Evolutionary conservation across 2,329 filamentous ascomycete genomes (phyloP).

Genomic region (Arthrobotrys megalospora): DNA sequence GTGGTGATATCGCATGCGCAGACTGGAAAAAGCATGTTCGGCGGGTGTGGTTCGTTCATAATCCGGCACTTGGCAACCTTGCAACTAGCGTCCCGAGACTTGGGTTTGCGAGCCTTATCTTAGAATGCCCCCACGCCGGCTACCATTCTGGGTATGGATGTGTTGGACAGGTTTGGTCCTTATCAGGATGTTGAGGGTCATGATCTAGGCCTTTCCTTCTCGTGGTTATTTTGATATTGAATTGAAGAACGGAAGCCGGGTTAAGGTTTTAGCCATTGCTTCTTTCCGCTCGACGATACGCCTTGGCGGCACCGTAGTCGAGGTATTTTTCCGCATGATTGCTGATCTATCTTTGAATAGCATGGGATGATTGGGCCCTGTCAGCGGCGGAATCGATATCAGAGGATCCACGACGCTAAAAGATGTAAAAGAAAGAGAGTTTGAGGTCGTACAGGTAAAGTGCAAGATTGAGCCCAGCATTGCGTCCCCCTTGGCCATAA

Average conservation of each 20-base stretch:
- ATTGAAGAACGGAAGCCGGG: not conserved
- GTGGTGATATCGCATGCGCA: slow-evolving; percentile 24
- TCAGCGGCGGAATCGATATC: not conserved
- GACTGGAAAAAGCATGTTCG: slow-evolving; percentile 20
- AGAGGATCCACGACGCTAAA: slow-evolving; percentile 7
- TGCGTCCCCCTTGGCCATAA: not conserved
- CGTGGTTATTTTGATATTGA: slow-evolving; percentile 2
- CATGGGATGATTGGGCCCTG: not conserved
- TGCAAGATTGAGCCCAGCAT: slow-evolving; percentile 6
- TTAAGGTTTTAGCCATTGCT: not conserved
- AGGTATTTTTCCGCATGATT: not conserved
- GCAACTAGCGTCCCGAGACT: slow-evolving; percentile 41
- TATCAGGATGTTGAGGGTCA: slow-evolving; percentile 18
- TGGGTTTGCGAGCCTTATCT: slow-evolving; percentile 51
- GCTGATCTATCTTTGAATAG: slow-evolving; percentile 3
- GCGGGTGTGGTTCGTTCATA: slow-evolving; percentile 37
- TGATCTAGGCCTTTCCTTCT: slow-evolving; percentile 3
- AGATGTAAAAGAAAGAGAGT: not conserved
- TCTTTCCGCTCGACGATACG: slow-evolving; percentile 1
- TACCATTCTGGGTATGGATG: slow-evolving; percentile 51
- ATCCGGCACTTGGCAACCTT: slow-evolving; percentile 41
- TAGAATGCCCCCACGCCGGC: slow-evolving; percentile 38
- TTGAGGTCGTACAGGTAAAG: slow-evolving; percentile 18
- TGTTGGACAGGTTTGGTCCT: slow-evolving; percentile 32
- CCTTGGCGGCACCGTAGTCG: not conserved